A percentile compares a stretch with the other conserved stretches of the same genome.
phyloP scores from a whole-genome alignment of 495 filamentous ascomycete genomes.

The Poronia punctata region DNA sequence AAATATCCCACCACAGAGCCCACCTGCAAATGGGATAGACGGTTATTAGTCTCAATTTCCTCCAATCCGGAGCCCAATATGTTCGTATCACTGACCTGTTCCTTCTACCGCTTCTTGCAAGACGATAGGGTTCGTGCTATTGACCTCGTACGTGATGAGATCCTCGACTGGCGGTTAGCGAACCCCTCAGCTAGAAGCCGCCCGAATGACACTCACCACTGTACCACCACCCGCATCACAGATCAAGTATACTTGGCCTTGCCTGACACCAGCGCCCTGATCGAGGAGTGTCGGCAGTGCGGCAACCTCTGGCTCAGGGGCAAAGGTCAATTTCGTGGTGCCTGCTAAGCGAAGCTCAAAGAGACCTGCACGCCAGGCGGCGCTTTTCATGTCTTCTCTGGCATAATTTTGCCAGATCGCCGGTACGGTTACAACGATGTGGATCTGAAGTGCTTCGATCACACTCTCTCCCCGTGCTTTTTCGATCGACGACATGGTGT shows the following conservation, averaged over 20 bases:
- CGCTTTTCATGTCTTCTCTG: slow-evolving; percentile 13
- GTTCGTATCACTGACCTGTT: slow-evolving; percentile 9
- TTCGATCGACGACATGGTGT: slow-evolving; percentile 10
- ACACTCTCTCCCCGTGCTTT: neutral
- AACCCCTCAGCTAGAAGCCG: neutral
- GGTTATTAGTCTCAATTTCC: neutral
- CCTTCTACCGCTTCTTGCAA: slow-evolving; percentile 17
- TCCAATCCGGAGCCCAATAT: too few species aligned
- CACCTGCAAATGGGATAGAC: neutral
- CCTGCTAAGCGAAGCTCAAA: slow-evolving; percentile 12
- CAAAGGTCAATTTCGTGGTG: slow-evolving; percentile 15
- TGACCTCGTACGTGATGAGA: slow-evolving; percentile 17
- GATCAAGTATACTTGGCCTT: slow-evolving; percentile 16
- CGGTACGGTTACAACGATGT: slow-evolving; percentile 23
- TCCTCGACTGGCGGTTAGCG: slow-evolving; percentile 11
- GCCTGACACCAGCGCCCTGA: slow-evolving; percentile 2
- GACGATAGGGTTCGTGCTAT: slow-evolving; percentile 1
- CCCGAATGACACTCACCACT: slow-evolving; percentile 11
- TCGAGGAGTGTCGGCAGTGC: slow-evolving; percentile 16
- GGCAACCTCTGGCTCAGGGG: slow-evolving; percentile 23
- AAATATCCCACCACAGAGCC: slow-evolving; percentile 17
- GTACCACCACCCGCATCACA: slow-evolving; percentile 26
- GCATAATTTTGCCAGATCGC: slow-evolving; percentile 27
- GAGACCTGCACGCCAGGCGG: slow-evolving; percentile 15
- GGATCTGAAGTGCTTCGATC: slow-evolving; percentile 16